These are phyloP conservation scores for Papiliotrema nemorosa DNA, from an alignment of 1,284 basidiomycete genomes.

Conservation along the genomic window DNA sequence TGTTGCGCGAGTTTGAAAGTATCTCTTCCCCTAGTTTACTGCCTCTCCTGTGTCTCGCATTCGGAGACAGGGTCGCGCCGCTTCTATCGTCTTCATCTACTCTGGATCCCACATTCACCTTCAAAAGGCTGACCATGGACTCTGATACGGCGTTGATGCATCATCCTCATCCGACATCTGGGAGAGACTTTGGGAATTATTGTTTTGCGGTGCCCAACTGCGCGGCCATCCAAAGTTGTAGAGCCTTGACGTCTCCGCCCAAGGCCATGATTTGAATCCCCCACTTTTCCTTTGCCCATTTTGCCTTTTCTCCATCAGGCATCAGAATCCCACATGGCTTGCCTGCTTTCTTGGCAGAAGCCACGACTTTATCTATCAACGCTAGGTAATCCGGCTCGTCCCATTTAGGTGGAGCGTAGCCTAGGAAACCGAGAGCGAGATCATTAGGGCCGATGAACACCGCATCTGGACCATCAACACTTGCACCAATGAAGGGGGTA, in stretches of 20 bases:
- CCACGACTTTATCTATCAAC: slow-evolving; percentile 30
- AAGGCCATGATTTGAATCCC: slow-evolving; percentile 13
- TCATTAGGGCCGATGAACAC: slow-evolving; percentile 44
- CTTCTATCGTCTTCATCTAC: no score
- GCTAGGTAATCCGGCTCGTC: slow-evolving; percentile 31
- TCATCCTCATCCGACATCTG: no score
- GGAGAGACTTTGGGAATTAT: no score
- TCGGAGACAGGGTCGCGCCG: no score
- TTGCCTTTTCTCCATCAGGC: slow-evolving; percentile 22
- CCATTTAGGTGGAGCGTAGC: slow-evolving; percentile 32
- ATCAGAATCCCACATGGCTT: slow-evolving; percentile 30
- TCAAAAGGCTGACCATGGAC: no score
- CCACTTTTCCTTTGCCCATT: slow-evolving; percentile 7
- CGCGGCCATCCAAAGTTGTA: slow-evolving; percentile 10
- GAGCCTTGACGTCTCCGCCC: slow-evolving; percentile 11
- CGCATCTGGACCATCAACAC: slow-evolving; percentile 20
- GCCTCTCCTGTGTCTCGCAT: no score
- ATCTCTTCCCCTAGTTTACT: no score
- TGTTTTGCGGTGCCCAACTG: no score
- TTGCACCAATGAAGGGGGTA: no score
- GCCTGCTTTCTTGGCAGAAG: slow-evolving; percentile 26
- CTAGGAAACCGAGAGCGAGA: slow-evolving; percentile 33
- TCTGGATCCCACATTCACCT: no score
- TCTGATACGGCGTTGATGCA: no score
- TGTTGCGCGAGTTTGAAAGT: no score